Evolutionary conservation across 192 early-diverging fungal genomes (phyloP), one percentile per base, ranked within the genome.

Genomic region (Entomortierella chlamydospora): DNA sequence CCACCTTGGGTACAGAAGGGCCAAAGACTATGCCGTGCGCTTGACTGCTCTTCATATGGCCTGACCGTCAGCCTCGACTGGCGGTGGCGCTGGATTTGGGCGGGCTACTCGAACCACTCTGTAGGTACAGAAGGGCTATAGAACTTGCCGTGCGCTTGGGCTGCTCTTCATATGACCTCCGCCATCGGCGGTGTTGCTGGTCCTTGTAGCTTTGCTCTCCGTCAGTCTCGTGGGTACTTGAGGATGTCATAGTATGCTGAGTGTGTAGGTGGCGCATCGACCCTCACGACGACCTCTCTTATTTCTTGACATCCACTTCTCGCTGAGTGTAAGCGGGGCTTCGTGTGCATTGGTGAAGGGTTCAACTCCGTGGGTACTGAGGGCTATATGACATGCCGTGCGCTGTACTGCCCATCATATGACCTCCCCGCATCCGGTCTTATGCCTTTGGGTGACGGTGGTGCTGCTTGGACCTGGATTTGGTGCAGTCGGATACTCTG

Each of bases 141-240:
- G 65, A 26, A 42, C 13, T 50, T 43, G 65, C 65, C 33, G 4
- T 17, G 42, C 43, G 55, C 42, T 55, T 67, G 64, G 30, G n/a
- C 50, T 67, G 64, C 42, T 57, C 64, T 67, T 29, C 41, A 39
- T 68, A 58, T 50, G 66, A 68, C 66, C 56, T 68, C 66, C 37
- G 30, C 15, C 54, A 57, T 22, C 7, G 22, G 34, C 39, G 66
- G 57, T 68, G 66, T 55, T 58, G 66, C 39, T 58, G 66, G n/a
- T 58, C 29, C 50, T 51, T 55, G 57, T 33, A 42, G 34, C 34
- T 56, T 58, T 68, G 66, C 34, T 68, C 66, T 68, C 66, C 47
- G 66, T 68, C 55, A 68, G 66, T 29, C 66, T 68, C 66, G 55
- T 68, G 56, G 66, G 66, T 68, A 29, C 66, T 58, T 68, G 66